Percentiles rank a stretch among this genome's conserved stretches.
Conservation (phyloP, 2,329 filamentous ascomycete genomes). For the Diatrype stigma region DNA sequence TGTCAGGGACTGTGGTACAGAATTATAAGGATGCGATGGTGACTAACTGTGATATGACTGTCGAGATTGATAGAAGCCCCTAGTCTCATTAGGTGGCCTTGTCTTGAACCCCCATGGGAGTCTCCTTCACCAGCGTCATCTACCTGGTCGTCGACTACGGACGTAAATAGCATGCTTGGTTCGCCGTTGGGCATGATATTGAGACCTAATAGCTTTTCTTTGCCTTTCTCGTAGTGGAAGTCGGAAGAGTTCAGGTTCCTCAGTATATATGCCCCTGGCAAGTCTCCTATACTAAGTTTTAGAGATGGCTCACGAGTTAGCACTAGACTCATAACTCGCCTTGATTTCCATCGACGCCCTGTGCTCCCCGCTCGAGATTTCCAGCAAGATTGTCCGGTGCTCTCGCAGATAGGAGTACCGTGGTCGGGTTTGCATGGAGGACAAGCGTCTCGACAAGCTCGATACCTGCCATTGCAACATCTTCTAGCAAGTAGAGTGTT, state of each 20-base stretch:
- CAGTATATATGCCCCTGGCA: slow-evolving; percentile 45
- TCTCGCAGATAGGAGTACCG: slow-evolving; percentile 48
- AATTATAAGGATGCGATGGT: neutral
- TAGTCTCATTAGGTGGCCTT: slow-evolving; percentile 64
- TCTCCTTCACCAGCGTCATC: slow-evolving; percentile 31
- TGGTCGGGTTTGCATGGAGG: slow-evolving; percentile 50
- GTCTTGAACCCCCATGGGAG: slow-evolving; percentile 44
- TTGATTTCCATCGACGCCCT: slow-evolving; percentile 26
- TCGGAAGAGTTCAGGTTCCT: slow-evolving; percentile 68
- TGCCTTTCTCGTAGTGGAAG: slow-evolving; percentile 65
- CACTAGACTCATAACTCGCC: slow-evolving; percentile 11
- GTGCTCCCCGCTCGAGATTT: slow-evolving; percentile 30
- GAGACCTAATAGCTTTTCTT: slow-evolving; percentile 60
- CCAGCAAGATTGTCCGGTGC: slow-evolving; percentile 37
- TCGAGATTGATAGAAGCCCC: slow-evolving; percentile 70
- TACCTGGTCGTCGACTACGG: slow-evolving; percentile 42
- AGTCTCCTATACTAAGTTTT: slow-evolving; percentile 26
- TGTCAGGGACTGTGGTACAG: slow-evolving; percentile 9
- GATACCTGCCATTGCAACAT: slow-evolving; percentile 65
- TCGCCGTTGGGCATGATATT: slow-evolving; percentile 44
- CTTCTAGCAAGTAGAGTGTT: slow-evolving; percentile 71
- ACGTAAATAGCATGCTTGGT: slow-evolving; percentile 58
- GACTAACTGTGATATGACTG: slow-evolving; percentile 61
- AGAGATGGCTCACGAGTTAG: slow-evolving; percentile 5
- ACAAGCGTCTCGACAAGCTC: slow-evolving; percentile 62